phyloP scores from a whole-genome alignment of 2,329 filamentous ascomycete genomes.

The Fusarium pseudocircinatum region DNA sequence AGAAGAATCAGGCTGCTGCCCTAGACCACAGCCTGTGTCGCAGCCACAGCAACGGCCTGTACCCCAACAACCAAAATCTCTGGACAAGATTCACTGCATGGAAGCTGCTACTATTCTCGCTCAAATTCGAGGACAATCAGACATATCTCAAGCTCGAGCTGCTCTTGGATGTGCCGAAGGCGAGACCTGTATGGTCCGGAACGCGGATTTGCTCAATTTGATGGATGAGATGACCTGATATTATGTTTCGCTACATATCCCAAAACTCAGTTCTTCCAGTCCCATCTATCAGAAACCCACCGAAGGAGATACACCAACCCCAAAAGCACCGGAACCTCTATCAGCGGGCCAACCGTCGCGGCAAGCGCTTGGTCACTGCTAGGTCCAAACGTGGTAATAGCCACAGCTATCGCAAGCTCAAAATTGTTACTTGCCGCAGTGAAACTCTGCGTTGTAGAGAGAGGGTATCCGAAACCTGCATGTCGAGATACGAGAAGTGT shows the following conservation, averaged over 20 bases:
- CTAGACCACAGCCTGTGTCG: not conserved
- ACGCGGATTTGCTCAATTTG: slow-evolving; percentile 48
- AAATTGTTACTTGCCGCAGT: slow-evolving; percentile 95
- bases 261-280: slow-evolving; percentile 22
- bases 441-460: slow-evolving; percentile 82
- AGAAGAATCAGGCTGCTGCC: slow-evolving; percentile 11
- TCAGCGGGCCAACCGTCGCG: slow-evolving; percentile 82
- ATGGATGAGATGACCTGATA: slow-evolving; percentile 45
- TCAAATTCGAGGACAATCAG: slow-evolving; percentile 50
- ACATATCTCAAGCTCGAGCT: slow-evolving; percentile 40
- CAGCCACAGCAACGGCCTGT: not conserved
- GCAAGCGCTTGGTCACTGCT: slow-evolving; percentile 84
- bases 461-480: slow-evolving; percentile 78
- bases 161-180: slow-evolving; percentile 44
- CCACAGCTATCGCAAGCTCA: slow-evolving; percentile 89
- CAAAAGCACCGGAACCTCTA: slow-evolving; percentile 86
- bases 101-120: slow-evolving; percentile 49
- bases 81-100: slow-evolving; percentile 41
- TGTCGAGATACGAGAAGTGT: slow-evolving; percentile 70
- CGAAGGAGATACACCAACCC: slow-evolving; percentile 79
- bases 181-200: slow-evolving; percentile 47
- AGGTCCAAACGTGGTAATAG: slow-evolving; percentile 81
- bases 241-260: not conserved
- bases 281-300: slow-evolving; percentile 63
- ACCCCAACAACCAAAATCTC: not conserved